Base-by-base conservation (phyloP, 2,329 filamentous ascomycete species). In the Aulographum hederae region DNA sequence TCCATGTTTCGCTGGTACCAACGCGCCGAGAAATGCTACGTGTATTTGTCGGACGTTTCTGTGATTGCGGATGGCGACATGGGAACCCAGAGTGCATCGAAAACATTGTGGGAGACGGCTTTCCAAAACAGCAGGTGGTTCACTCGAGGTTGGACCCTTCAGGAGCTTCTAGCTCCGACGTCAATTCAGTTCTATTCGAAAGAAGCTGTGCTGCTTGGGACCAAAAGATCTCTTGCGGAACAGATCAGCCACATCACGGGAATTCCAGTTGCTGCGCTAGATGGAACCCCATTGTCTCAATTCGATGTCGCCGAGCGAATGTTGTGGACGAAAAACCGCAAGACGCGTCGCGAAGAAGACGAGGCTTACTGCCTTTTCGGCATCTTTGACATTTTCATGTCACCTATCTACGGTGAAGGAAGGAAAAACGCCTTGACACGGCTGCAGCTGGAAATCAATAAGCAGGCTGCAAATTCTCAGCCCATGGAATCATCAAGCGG, bases 281-380 rank as follows among this genome's bases (percentile, higher is more conserved):
- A 35, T 28, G 30, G 37, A 30, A 25, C 23, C 8, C 32, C 30
- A 32, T 30, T 42, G 18, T 29, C 28, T 14, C 14, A 30, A 5
- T 41, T 42, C 32, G 42, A 28, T 25, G 32, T 47, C 17, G 33
- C 39, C 5, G 37, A 44, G 18, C 35, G 42, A 34, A 41, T 46
- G 36, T 37, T 34, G 23, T 50, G 48, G 48, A 43, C 44, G 8
- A 19, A 6, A 14, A 16, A 12, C 6, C 32, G 32, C 8, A 10
- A 33, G 20, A 33, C 32, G 6, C 18, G 6, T 5, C 10, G 11
- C 6, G 6, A 6, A 6, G 32, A 34, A 34, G 32, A 34, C 18
- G 13, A 11, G 5, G 32, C 28, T 6, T 34, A 34, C 18, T 34
- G 28, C 21, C 32, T 35, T 4, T 5, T 38, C 4, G 36, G 41